phyloP scores from a whole-genome alignment of 768 basidiomycete genomes.

The Saitozyma podzolica region DNA sequence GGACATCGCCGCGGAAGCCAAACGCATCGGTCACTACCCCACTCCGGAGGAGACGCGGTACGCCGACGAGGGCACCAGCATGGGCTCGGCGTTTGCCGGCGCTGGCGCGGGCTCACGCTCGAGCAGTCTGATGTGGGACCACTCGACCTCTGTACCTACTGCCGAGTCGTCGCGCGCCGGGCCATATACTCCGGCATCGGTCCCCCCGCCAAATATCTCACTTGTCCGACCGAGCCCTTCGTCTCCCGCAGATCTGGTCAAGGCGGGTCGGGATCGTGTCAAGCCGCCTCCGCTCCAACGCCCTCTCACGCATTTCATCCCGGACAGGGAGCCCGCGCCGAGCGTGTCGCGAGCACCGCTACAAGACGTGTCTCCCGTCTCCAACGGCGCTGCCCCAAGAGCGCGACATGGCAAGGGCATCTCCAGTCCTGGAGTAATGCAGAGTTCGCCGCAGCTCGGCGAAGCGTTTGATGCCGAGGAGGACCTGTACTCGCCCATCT shows the following conservation, averaged over 20 bases:
- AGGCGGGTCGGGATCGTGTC: conserved; percentile 6
- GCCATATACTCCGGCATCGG: conserved; percentile 3
- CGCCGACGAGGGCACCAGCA: too few relatives aligned
- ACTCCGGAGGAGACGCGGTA: conserved; percentile 20
- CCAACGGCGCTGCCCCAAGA: background rate
- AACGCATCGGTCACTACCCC: conserved; percentile 39
- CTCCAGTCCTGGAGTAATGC: conserved; percentile 32
- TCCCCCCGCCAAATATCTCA: conserved; percentile 6
- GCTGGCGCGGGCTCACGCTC: conserved; percentile 5
- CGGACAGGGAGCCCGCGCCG: conserved; percentile 28
- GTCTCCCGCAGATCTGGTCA: conserved; percentile 37
- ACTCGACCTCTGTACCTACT: background rate
- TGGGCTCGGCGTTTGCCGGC: too few relatives aligned
- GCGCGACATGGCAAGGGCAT: conserved; percentile 28
- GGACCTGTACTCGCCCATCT: conserved; percentile 33
- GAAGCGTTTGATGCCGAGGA: conserved; percentile 23
- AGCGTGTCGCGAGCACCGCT: too few relatives aligned
- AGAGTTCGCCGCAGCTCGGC: conserved; percentile 12
- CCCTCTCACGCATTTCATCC: conserved; percentile 39
- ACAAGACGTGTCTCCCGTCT: too few relatives aligned
- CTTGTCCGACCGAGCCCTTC: conserved; percentile 40
- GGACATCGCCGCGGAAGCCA: conserved; percentile 37
- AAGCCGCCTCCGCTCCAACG: conserved; percentile 13
- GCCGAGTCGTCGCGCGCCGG: too few relatives aligned
- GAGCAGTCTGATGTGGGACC: conserved; percentile 4